These are phyloP conservation scores for Aspergillus brunneoviolaceus DNA, from an alignment of 2,329 filamentous ascomycete genomes.

Conservation along the genomic window DNA sequence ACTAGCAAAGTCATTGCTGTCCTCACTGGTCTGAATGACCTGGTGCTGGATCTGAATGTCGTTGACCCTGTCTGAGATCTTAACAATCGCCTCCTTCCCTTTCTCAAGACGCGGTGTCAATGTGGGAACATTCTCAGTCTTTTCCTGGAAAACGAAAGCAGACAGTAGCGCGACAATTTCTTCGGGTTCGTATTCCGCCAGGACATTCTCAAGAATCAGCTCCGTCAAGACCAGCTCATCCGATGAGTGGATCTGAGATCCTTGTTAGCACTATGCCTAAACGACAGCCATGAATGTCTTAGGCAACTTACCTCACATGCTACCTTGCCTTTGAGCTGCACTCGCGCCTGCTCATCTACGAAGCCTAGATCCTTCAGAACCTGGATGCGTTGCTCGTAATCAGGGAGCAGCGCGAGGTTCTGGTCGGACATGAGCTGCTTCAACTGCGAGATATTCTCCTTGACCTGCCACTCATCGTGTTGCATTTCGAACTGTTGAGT, in stretches of 20 bases:
- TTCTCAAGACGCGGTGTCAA: conserved; percentile 78
- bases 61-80: conserved; percentile 90
- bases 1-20: conserved; percentile 87
- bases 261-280: background rate
- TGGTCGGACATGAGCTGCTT: conserved; percentile 91
- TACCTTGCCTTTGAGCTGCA: conserved; percentile 96
- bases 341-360: conserved; percentile 80
- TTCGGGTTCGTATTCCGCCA: conserved; percentile 91
- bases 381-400: conserved; percentile 92
- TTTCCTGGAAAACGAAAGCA: conserved; percentile 96
- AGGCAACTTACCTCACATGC: conserved; percentile 71
- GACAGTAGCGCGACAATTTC: conserved; percentile 95
- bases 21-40: conserved; percentile 85
- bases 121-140: conserved; percentile 77
- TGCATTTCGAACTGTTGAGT: conserved; percentile 78
- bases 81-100: conserved; percentile 81
- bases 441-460: conserved; percentile 85
- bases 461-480: conserved; percentile 94
- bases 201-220: conserved; percentile 91
- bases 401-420: conserved; percentile 89
- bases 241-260: conserved; percentile 76
- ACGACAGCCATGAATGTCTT: background rate
- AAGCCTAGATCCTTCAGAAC: conserved; percentile 91
- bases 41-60: conserved; percentile 84
- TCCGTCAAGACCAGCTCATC: conserved; percentile 96